phyloP scores from a whole-genome alignment of 2,329 filamentous ascomycete species.

The Alternaria sp. region DNA sequence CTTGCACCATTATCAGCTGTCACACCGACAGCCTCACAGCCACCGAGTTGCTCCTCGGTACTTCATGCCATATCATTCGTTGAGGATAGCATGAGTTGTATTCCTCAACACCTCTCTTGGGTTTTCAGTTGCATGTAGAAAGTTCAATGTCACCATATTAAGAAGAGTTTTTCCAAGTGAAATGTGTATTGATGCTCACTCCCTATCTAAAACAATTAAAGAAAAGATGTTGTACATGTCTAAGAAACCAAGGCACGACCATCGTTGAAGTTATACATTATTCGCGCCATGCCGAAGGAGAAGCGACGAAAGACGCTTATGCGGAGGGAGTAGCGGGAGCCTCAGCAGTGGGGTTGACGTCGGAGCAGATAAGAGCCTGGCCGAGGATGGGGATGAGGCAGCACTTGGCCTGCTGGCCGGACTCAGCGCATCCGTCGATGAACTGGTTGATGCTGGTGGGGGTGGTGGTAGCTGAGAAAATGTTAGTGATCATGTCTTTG shows the following conservation, averaged over 20 bases:
- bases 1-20: not conserved
- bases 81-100: not conserved
- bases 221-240: slow-evolving; percentile 3
- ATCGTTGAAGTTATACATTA: not conserved
- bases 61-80: too few relatives aligned
- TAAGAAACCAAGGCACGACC: not conserved
- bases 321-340: not conserved
- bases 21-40: not conserved
- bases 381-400: slow-evolving; percentile 61
- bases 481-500: slow-evolving; percentile 17
- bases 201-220: not conserved
- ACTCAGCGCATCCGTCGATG: slow-evolving; percentile 54
- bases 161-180: not conserved
- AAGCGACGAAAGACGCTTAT: not conserved
- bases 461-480: slow-evolving; percentile 35
- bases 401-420: slow-evolving; percentile 64
- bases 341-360: slow-evolving; percentile 37
- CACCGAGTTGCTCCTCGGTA: not conserved
- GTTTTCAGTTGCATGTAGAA: not conserved
- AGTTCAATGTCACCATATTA: not conserved
- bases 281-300: not conserved
- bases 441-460: slow-evolving; percentile 55
- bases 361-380: slow-evolving; percentile 49
- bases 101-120: not conserved
- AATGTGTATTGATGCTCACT: slow-evolving; percentile 1